These are phyloP conservation scores for Globisporangium barbulae DNA, from an alignment of 352 stramenopile species.

Conservation along the genomic window DNA sequence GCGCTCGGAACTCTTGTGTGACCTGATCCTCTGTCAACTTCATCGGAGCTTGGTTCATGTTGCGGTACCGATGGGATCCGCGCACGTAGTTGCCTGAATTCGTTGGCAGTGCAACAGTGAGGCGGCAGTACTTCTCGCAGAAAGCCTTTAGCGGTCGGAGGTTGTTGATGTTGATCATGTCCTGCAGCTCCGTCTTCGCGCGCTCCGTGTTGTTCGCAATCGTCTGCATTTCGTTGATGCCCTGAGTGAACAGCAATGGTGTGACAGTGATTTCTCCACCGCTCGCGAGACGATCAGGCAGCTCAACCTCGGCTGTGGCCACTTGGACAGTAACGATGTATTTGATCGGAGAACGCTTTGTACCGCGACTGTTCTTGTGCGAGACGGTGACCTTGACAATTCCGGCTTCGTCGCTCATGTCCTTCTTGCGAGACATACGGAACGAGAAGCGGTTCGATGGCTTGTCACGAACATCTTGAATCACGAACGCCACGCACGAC, in stretches of 20 bases:
- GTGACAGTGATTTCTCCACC: conserved; percentile 81
- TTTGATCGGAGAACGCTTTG: conserved; percentile 63
- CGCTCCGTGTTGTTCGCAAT: conserved; percentile 91
- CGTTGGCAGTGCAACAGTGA: conserved; percentile 51
- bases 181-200: conserved; percentile 85
- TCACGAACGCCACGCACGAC: conserved; percentile 83
- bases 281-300: conserved; percentile 62
- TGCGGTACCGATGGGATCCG: conserved; percentile 47
- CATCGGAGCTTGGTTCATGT: conserved; percentile 46
- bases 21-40: conserved; percentile 75
- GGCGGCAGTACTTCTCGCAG: conserved; percentile 77
- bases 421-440: conserved; percentile 79
- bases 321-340: conserved; percentile 86
- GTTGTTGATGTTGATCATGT: conserved; percentile 90
- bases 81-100: conserved; percentile 22
- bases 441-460: conserved; percentile 85
- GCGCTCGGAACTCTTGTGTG: conserved; percentile 53
- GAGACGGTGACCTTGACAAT: conserved; percentile 78
- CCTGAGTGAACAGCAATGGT: conserved; percentile 86
- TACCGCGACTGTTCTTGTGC: conserved; percentile 46
- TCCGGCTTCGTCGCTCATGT: conserved; percentile 64
- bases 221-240: conserved; percentile 95
- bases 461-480: conserved; percentile 85
- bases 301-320: conserved; percentile 64
- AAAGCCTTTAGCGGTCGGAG: conserved; percentile 78